Evolutionary conservation across 768 basidiomycete species (phyloP).

Genomic region (Asterophora parasitica): DNA sequence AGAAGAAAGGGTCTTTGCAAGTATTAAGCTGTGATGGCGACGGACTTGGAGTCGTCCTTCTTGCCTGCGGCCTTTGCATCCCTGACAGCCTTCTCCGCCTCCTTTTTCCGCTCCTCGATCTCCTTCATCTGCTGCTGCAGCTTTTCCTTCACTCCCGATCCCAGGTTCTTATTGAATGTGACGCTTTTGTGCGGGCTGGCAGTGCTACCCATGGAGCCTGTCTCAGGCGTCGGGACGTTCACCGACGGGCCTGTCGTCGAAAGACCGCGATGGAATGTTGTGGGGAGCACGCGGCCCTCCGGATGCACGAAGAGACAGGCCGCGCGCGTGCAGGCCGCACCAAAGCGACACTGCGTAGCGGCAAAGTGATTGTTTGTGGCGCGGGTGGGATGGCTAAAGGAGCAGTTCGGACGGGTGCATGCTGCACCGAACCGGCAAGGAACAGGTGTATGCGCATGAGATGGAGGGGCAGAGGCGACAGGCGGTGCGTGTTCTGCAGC

Average conservation of each 20-base stretch:
- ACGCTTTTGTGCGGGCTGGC: slow-evolving; percentile 65
- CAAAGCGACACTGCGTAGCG: slow-evolving; percentile 72
- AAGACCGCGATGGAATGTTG: slow-evolving; percentile 76
- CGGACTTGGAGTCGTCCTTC: slow-evolving; percentile 53
- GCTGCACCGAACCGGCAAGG: slow-evolving; percentile 67
- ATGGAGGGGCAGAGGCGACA: slow-evolving; percentile 24
- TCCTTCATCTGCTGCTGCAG: slow-evolving; percentile 54
- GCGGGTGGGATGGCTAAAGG: slow-evolving; percentile 62
- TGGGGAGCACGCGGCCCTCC: slow-evolving; percentile 74
- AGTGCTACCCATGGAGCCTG: slow-evolving; percentile 56
- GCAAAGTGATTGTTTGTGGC: slow-evolving; percentile 6
- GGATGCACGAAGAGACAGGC: slow-evolving; percentile 92
- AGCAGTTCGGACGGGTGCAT: slow-evolving; percentile 66
- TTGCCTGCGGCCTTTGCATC: slow-evolving; percentile 61
- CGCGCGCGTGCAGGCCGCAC: slow-evolving; percentile 77
- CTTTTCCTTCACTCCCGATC: slow-evolving; percentile 40
- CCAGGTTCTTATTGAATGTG: slow-evolving; percentile 55
- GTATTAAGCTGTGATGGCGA: slow-evolving; percentile 37
- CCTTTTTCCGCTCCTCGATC: slow-evolving; percentile 58
- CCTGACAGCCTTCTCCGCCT: slow-evolving; percentile 61
- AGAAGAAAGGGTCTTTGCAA: no score
- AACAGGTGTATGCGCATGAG: slow-evolving; percentile 29
- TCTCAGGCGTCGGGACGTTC: slow-evolving; percentile 55
- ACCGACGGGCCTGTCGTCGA: slow-evolving; percentile 56
- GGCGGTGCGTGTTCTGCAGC: slow-evolving; percentile 36